A percentile compares a stretch with the other conserved stretches of the same genome.
Evolutionary conservation across 768 basidiomycete genomes (phyloP).

Genomic region (Sporobolomyces pararoseus): DNA sequence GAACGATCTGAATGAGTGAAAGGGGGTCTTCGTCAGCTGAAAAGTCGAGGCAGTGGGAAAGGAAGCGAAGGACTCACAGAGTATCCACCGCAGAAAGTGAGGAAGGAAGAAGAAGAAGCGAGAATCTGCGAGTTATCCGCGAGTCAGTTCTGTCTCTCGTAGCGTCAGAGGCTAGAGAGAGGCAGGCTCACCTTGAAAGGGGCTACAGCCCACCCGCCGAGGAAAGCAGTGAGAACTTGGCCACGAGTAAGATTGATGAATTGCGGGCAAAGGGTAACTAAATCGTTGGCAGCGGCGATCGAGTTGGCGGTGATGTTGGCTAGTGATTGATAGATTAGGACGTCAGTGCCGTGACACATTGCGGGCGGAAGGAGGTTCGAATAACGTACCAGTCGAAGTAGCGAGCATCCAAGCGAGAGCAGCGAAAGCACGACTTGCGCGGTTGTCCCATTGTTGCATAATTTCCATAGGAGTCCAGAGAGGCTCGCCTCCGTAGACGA

Average conservation of each 20-base stretch:
- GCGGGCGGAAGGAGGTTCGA: neutral
- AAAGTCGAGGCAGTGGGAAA: neutral
- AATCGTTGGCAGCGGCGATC: slow-evolving; percentile 73
- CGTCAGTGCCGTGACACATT: slow-evolving; percentile 56
- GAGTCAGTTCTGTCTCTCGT: neutral
- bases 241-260: slow-evolving; percentile 72
- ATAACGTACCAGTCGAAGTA: slow-evolving; percentile 17
- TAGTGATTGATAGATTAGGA: slow-evolving; percentile 57
- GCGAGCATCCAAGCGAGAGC: slow-evolving; percentile 53
- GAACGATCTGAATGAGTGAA: slow-evolving; percentile 56
- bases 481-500: slow-evolving; percentile 33
- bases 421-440: slow-evolving; percentile 52
- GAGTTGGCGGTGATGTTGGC: slow-evolving; percentile 71
- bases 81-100: slow-evolving; percentile 32
- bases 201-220: slow-evolving; percentile 65
- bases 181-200: slow-evolving; percentile 22
- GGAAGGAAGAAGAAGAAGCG: slow-evolving; percentile 48
- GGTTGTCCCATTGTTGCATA: slow-evolving; percentile 64
- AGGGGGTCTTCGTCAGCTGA: neutral
- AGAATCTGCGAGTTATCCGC: slow-evolving; percentile 54
- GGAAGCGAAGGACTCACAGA: neutral
- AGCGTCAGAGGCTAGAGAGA: too few species aligned
- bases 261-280: slow-evolving; percentile 69
- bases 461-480: slow-evolving; percentile 34
- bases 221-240: slow-evolving; percentile 53